These are phyloP conservation scores for Aspergillus japonicus DNA, from an alignment of 2,329 filamentous ascomycete genomes.

Conservation along the genomic window DNA sequence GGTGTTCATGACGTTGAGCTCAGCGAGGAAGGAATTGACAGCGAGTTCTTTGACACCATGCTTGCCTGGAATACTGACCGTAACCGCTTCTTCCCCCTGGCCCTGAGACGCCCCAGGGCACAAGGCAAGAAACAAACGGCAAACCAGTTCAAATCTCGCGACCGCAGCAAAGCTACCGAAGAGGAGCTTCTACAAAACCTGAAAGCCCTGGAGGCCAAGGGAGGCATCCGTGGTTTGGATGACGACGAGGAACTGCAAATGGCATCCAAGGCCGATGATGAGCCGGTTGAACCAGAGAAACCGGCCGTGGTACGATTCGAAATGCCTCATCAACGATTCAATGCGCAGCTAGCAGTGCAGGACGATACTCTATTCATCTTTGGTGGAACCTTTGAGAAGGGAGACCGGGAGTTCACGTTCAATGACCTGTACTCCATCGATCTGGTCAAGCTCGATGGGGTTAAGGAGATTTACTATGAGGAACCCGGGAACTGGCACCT, in stretches of 20 bases:
- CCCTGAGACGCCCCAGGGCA: constrained; percentile 69
- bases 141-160: constrained; percentile 52
- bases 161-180: constrained; percentile 81
- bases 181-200: constrained; percentile 86
- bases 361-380: constrained; percentile 92
- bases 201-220: constrained; percentile 76
- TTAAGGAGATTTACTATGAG: constrained; percentile 83
- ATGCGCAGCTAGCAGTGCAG: constrained; percentile 84
- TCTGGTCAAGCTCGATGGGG: constrained; percentile 90
- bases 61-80: constrained; percentile 94
- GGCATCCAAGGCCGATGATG: constrained; percentile 55
- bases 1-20: constrained; percentile 92
- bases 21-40: constrained; percentile 92
- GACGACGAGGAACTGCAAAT: constrained; percentile 42
- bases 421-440: constrained; percentile 93
- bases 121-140: constrained; percentile 60
- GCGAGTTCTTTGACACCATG: constrained; percentile 91
- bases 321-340: constrained; percentile 87
- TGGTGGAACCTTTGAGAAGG: constrained; percentile 92
- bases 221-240: constrained; percentile 58
- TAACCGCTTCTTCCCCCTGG: constrained; percentile 88
- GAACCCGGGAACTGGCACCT: constrained; percentile 83
- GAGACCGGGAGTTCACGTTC: constrained; percentile 91
- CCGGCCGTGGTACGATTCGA: constrained; percentile 71
- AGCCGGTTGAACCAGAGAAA: constrained; percentile 51